These are phyloP conservation scores for Xylaria arbuscula DNA, from an alignment of 2,329 filamentous ascomycete genomes.

Conservation along the genomic window DNA sequence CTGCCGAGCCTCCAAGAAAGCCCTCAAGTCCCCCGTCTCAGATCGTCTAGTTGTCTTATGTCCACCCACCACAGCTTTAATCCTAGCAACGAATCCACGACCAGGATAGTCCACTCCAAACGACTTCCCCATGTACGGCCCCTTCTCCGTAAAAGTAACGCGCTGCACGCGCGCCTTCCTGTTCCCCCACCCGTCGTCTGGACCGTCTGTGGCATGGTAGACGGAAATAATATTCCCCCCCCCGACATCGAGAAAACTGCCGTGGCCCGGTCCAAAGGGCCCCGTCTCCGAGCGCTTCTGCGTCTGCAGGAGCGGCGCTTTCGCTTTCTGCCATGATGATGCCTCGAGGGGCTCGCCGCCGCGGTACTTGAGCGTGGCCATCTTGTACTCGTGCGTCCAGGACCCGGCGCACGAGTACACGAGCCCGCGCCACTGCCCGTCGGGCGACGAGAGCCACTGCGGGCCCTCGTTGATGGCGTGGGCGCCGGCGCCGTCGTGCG, in stretches of 20 bases:
- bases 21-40: conserved; percentile 37
- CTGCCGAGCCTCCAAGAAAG: conserved; percentile 37
- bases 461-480: conserved; percentile 52
- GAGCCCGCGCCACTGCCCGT: conserved; percentile 48
- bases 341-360: conserved; percentile 48
- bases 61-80: conserved; percentile 33
- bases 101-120: conserved; percentile 32
- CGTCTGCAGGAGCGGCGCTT: conserved; percentile 45
- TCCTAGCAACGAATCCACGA: conserved; percentile 30
- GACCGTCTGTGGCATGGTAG: conserved; percentile 49
- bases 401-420: conserved; percentile 49
- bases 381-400: conserved; percentile 52
- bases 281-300: conserved; percentile 24
- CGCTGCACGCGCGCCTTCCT: conserved; percentile 46
- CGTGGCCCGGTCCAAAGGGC: conserved; percentile 49
- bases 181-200: conserved; percentile 48
- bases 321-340: conserved; percentile 46
- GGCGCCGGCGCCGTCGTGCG: conserved; percentile 44
- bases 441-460: conserved; percentile 48
- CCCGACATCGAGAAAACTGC: conserved; percentile 45
- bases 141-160: conserved; percentile 47
- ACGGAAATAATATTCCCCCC: conserved; percentile 45
- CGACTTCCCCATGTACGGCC: conserved; percentile 47
- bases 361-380: conserved; percentile 46
- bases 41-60: not conserved